A percentile compares a stretch with the other conserved stretches of the same genome.
Conservation (phyloP, 257 asterid genomes). For the Solanum piurae region DNA sequence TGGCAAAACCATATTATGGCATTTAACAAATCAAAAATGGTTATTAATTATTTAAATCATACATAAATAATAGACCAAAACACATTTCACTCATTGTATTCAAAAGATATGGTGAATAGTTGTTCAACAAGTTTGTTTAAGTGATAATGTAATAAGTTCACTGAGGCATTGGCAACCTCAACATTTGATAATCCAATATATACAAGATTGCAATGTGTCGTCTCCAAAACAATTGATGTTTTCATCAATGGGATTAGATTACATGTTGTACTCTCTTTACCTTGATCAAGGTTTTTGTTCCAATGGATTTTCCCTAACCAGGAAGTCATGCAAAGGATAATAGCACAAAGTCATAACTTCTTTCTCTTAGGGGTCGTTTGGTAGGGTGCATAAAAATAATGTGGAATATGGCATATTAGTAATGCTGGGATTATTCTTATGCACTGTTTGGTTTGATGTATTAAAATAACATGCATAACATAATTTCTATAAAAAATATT, state of each 20-base stretch:
- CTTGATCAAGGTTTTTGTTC: not conserved
- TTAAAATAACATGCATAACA: not conserved
- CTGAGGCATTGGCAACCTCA: not conserved
- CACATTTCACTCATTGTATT: not conserved
- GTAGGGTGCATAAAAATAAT: not conserved
- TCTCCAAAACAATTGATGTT: not conserved
- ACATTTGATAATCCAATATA: not conserved
- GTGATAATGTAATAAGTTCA: not conserved
- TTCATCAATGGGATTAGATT: not conserved
- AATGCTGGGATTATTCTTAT: not conserved
- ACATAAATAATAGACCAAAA: not conserved
- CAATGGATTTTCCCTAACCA: not conserved
- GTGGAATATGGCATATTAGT: not conserved
- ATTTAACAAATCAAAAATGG: not conserved
- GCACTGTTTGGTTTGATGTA: not conserved
- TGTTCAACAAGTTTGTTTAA: not conserved
- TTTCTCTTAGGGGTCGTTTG: not conserved
- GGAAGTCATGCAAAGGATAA: not conserved
- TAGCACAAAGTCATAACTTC: not conserved
- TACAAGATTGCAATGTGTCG: not conserved
- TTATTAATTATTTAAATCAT: not conserved
- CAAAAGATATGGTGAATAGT: not conserved
- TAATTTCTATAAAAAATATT: not conserved
- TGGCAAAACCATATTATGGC: not conserved
- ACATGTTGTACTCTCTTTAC: not conserved